Percentiles rank a stretch among this genome's conserved stretches.
Evolutionary conservation across 2,329 filamentous ascomycete genomes (phyloP).

Genomic region (Ilyonectria mors-panacis): DNA sequence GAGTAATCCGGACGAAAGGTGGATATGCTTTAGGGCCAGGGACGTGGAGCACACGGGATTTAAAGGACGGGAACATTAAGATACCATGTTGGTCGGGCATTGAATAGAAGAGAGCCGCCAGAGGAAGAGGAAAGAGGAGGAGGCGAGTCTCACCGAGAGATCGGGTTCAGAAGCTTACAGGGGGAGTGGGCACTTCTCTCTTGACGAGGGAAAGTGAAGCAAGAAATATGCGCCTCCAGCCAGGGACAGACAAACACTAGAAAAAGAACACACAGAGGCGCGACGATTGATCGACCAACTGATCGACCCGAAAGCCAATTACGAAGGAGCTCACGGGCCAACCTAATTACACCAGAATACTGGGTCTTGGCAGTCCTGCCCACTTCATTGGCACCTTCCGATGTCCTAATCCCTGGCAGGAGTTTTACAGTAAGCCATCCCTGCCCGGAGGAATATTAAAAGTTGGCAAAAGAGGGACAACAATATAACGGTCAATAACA

Average conservation of each 20-base stretch:
- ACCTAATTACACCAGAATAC: conserved; percentile 13
- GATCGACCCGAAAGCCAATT: conserved; percentile 11
- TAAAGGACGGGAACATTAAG: background rate
- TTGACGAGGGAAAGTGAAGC: background rate
- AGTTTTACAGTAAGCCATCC: background rate
- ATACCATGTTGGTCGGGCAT: background rate
- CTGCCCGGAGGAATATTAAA: background rate
- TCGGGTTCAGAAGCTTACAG: background rate
- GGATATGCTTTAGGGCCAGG: background rate
- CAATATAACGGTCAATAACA: background rate
- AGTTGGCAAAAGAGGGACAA: background rate
- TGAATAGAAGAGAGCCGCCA: background rate
- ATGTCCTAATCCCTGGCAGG: background rate
- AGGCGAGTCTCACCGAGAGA: background rate
- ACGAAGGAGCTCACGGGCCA: background rate
- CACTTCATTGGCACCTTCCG: background rate
- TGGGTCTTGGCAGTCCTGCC: conserved; percentile 2
- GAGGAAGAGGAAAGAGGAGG: background rate
- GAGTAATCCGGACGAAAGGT: background rate
- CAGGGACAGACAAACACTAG: background rate
- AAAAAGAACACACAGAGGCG: background rate
- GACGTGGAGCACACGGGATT: background rate
- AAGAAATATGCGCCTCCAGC: background rate
- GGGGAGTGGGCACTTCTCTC: too few species aligned
- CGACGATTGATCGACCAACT: conserved; percentile 7